phyloP scores from a whole-genome alignment of 176 grass and related monocot genomes.

The Raddia guianensis region DNA sequence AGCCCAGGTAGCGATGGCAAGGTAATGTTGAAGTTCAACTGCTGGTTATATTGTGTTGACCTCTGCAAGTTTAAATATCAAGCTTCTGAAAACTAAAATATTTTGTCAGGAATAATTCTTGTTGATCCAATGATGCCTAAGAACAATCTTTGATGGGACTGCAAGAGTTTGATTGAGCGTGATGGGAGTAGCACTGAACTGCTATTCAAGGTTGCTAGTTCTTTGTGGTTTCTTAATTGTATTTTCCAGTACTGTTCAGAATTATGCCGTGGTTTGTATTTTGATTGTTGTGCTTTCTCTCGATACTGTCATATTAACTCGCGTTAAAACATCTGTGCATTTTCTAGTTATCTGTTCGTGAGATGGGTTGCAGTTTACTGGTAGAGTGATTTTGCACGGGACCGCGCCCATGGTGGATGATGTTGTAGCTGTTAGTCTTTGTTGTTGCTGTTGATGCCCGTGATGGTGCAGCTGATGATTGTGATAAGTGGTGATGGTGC shows the following conservation, averaged over 20 bases:
- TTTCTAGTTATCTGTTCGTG: conserved; percentile 70
- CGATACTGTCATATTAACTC: conserved; percentile 44
- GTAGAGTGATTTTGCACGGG: conserved; percentile 51
- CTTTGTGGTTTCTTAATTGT: conserved; percentile 44
- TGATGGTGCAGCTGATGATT: conserved; percentile 48
- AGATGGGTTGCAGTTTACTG: conserved; percentile 58
- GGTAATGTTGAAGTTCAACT: conserved; percentile 34
- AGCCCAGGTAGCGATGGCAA: conserved; percentile 37
- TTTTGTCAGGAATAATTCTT: conserved; percentile 44
- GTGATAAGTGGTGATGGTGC: conserved; percentile 27
- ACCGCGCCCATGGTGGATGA: conserved; percentile 45
- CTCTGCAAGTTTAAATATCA: conserved; percentile 4
- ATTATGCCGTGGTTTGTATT: conserved; percentile 42
- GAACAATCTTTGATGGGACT: neutral
- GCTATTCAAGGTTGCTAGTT: conserved; percentile 57
- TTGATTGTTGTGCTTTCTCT: conserved; percentile 20
- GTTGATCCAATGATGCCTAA: conserved; percentile 7
- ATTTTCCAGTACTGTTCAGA: conserved; percentile 36
- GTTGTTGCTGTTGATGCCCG: conserved; percentile 48
- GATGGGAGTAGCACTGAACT: conserved; percentile 37
- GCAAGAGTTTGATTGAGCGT: conserved; percentile 20
- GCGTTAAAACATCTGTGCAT: conserved; percentile 54
- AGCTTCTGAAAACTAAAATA: conserved; percentile 24
- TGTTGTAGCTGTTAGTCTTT: conserved; percentile 57
- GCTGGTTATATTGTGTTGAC: neutral